Percentiles rank a stretch among this genome's conserved stretches.
Conservation (phyloP, 495 filamentous ascomycete species). For the Penicillium coprophilum region DNA sequence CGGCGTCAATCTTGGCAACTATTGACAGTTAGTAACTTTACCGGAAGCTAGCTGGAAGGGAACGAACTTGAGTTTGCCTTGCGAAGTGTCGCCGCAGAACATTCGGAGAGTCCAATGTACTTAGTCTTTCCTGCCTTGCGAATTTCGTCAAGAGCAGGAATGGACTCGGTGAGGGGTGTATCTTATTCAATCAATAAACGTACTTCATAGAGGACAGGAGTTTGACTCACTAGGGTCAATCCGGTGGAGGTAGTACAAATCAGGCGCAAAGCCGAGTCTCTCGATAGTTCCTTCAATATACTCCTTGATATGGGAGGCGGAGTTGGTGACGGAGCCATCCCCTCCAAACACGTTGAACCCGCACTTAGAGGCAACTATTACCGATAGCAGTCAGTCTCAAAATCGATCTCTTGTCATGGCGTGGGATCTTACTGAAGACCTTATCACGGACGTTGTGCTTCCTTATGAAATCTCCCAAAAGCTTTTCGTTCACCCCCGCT, state of each 20-base stretch:
- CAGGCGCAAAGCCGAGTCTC: slow-evolving; percentile 49
- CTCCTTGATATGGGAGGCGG: slow-evolving; percentile 48
- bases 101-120: slow-evolving; percentile 49
- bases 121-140: slow-evolving; percentile 49
- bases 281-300: slow-evolving; percentile 55
- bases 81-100: slow-evolving; percentile 45
- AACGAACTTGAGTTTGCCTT: slow-evolving; percentile 44
- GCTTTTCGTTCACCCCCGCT: slow-evolving; percentile 50
- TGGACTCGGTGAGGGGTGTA: slow-evolving; percentile 49
- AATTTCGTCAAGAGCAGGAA: slow-evolving; percentile 45
- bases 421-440: slow-evolving; percentile 39
- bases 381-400: neutral
- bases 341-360: slow-evolving; percentile 40
- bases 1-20: slow-evolving; percentile 53
- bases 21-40: slow-evolving; percentile 8
- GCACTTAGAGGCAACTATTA: slow-evolving; percentile 49
- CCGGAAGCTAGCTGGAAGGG: no score
- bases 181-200: slow-evolving; percentile 25
- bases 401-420: no score
- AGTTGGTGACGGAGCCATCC: slow-evolving; percentile 40
- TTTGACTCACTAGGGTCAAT: slow-evolving; percentile 40
- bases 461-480: slow-evolving; percentile 52
- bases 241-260: slow-evolving; percentile 44
- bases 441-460: slow-evolving; percentile 53
- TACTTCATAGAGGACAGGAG: neutral